Base-by-base conservation (phyloP, 1,284 basidiomycete species). In the Moesziomyces sp. region DNA sequence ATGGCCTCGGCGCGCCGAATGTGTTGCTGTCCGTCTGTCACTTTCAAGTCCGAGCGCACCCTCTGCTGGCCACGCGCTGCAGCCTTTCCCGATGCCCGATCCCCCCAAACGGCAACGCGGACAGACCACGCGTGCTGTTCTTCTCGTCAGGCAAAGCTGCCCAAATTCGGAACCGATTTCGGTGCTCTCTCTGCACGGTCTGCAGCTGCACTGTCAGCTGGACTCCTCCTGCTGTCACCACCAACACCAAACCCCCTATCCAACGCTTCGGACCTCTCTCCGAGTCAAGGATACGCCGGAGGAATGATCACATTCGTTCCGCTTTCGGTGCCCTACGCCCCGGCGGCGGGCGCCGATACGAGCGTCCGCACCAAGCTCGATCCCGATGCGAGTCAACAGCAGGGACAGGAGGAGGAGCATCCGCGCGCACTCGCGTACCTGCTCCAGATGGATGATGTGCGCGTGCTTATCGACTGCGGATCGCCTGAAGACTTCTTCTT, bases 381-480 rank as follows among this genome's bases (percentile, higher is more conserved):
- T 40, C 33, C 51, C n/a, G 58, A 69, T 44, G 30, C 59, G 21
- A 23, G 38, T 18, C 16, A 18, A 35, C 21, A 16, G 21, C 16
- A 16, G 21, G 9, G 9, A 46, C 38, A 51, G 18, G 66, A 75
- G 46, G 38, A 54, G 33, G 81, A 83, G 52, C 74, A 70, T 47
- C 69, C 80, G 5, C 77, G 77, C 59, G 82, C 63, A 33, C 77
- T 83, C 56, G 53, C 80, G 30, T 98, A 97, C 85, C 87, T 98
- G 44, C 88, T 99, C 23, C 92, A 98, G 83, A 90, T 99, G 61
- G 97, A 99, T 87, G 93, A 96, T 85, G 91, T 97, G 26, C 89
- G 90, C 55, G 93, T 99, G 78, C 88, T 99, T 35, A 88, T 99
- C 59, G 97, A 99, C 86, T 94, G 96, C 85, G 96, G 96, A 45